Evolutionary conservation across 225 moss, liverwort and hornwort species (phyloP).

Genomic region (Antitrichia curtipendula): DNA sequence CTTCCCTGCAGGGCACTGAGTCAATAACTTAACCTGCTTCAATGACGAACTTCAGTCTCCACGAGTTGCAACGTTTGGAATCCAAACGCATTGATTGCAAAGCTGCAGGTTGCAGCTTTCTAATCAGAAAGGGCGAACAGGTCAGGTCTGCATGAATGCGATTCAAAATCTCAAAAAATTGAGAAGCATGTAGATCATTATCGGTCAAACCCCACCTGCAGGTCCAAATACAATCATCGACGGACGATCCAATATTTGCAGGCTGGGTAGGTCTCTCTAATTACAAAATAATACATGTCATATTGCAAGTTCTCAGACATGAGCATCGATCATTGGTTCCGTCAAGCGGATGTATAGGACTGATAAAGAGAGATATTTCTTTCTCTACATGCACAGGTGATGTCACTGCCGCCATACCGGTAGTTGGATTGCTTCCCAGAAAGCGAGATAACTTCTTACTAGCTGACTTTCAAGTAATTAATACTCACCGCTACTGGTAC

Average conservation of each 20-base stretch:
- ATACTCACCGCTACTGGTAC: not conserved
- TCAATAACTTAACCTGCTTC: not conserved
- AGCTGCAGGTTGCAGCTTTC: not conserved
- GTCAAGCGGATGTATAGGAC: not conserved
- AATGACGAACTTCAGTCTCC: not conserved
- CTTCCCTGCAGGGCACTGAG: not conserved
- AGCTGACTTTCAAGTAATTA: not conserved
- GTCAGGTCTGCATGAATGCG: not conserved
- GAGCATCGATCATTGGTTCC: not conserved
- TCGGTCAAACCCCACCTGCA: not conserved
- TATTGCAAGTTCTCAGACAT: not conserved
- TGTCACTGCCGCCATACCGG: not conserved
- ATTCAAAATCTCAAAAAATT: not conserved
- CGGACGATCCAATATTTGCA: not conserved
- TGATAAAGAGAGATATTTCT: not conserved
- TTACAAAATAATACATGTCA: not conserved
- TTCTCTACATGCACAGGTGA: not conserved
- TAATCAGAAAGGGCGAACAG: not conserved
- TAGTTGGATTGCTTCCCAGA: not conserved
- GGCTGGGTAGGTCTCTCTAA: not conserved
- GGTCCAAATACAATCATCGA: not conserved
- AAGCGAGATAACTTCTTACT: not conserved
- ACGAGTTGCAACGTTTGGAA: not conserved
- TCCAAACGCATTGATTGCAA: not conserved
- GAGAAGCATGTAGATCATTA: not conserved